Base-by-base conservation (phyloP, 345 rosid species). In the Eutrema heterophyllum region DNA sequence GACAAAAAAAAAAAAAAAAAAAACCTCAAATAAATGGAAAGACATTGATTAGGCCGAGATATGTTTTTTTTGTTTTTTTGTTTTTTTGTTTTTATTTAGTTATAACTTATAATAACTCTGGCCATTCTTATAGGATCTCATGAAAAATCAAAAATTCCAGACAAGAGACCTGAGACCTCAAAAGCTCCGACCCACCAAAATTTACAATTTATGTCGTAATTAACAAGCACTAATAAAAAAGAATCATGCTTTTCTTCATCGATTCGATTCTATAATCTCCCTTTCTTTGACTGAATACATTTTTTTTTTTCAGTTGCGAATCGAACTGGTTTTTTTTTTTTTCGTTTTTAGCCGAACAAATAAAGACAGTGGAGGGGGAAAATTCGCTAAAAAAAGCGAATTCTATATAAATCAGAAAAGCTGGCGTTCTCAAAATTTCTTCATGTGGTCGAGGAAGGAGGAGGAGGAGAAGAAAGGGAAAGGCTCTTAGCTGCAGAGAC, bases 371-470 rank as follows among this genome's bases (percentile, higher is more conserved):
- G 73, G 44, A 68, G 48, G 54, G 41, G 62, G 5, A 33, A 61
- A 27, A 26, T 12, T 45, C 70, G 74, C 54, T 70, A 45, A 63
- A 76, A 59, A 76, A 55, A 48, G 44, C 18, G 1, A 21, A 56
- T 11, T 29, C 5, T 49, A 33, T 11, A 9, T 55, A 59, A 54
- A 5, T 29, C 66, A 70, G 51, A 77, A 77, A 77, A 77, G 62
- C 75, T 77, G 80, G 80, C 71, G 64, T 64, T 70, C 75, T 64
- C 76, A 70, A 8, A 56, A 55, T 33, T 36, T 43, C 38, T 49
- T 41, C 46, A 70, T 70, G 75, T 38, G 46, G 67, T 58, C 50
- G 80, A 70, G 3, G 71, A 60, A 61, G 48, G 60, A 51, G 74
- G 32, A 66, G 79, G 43, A 62, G 58, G n/a, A 64, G 71, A 63